Conservation (phyloP, 306 rosid genomes). For the Vigna nakashimae region DNA sequence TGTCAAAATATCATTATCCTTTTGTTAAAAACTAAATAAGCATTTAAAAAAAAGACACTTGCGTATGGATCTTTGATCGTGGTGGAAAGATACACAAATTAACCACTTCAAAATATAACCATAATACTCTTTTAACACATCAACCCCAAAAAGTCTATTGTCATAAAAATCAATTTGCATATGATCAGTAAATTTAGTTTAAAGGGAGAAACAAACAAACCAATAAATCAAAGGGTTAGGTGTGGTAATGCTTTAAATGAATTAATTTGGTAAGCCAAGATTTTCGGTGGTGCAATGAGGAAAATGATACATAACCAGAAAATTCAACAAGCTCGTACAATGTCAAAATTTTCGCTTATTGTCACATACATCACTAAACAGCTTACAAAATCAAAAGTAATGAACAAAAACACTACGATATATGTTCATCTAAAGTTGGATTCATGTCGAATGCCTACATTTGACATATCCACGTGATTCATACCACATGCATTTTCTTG, state of each 20-base stretch:
- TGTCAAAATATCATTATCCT: no score
- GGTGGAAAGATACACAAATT: no score
- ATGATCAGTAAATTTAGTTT: background rate
- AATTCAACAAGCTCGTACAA: constrained; percentile 27
- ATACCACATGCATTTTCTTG: constrained; percentile 67
- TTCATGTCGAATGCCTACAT: constrained; percentile 31
- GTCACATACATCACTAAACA: constrained; percentile 39
- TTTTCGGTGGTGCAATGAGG: constrained; percentile 34
- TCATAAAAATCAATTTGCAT: background rate
- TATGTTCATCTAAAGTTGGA: constrained; percentile 35
- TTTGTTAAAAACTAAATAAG: background rate
- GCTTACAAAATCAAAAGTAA: constrained; percentile 43
- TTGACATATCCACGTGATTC: constrained; percentile 38
- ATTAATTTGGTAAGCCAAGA: constrained; percentile 1
- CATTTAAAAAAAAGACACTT: no score
- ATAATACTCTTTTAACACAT: no score
- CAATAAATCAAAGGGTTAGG: constrained; percentile 24
- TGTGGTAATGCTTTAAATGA: background rate
- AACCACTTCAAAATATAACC: background rate
- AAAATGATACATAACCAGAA: constrained; percentile 20
- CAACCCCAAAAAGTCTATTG: background rate
- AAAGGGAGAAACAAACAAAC: background rate
- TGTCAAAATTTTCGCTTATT: constrained; percentile 39
- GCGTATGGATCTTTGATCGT: no score
- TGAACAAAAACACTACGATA: constrained; percentile 24